Conservation (phyloP, 495 filamentous ascomycete genomes). For the Penicillium egyptiacum region DNA sequence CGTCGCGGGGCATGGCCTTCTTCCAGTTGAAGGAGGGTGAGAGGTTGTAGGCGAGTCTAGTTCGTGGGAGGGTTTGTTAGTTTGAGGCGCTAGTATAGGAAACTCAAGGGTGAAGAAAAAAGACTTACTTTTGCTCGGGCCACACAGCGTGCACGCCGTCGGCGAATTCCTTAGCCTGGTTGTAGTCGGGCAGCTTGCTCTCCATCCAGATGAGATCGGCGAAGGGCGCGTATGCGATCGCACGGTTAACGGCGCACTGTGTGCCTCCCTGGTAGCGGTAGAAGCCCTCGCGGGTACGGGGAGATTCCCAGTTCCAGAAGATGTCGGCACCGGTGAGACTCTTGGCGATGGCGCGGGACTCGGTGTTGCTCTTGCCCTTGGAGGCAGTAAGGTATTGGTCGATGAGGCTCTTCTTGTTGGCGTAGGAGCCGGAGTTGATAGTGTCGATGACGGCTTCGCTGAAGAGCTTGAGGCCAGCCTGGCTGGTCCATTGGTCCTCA, state of each 20-base stretch:
- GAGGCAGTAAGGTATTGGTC: conserved; percentile 61
- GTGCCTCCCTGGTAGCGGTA: conserved; percentile 91
- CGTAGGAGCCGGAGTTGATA: conserved; percentile 64
- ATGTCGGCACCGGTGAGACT: conserved; percentile 78
- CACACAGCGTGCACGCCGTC: conserved; percentile 90
- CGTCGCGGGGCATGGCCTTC: conserved; percentile 85
- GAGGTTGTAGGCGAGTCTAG: conserved; percentile 90
- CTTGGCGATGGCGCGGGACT: conserved; percentile 81
- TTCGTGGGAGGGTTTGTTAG: background rate
- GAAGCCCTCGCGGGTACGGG: conserved; percentile 90
- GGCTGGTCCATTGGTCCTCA: conserved; percentile 80
- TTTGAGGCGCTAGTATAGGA: conserved; percentile 4
- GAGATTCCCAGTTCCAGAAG: conserved; percentile 89
- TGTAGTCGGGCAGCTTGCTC: conserved; percentile 89
- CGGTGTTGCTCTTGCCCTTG: conserved; percentile 82
- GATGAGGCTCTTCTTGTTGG: conserved; percentile 67
- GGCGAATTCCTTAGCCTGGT: conserved; percentile 92
- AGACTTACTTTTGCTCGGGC: conserved; percentile 91
- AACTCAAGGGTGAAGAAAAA: background rate
- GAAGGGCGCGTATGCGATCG: conserved; percentile 89
- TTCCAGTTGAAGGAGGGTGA: conserved; percentile 99
- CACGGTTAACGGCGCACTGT: conserved; percentile 87
- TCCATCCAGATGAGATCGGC: conserved; percentile 99
- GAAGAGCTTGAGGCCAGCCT: conserved; percentile 91
- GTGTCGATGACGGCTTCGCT: conserved; percentile 80